A percentile compares a stretch with the other conserved stretches of the same genome.
phyloP scores from a whole-genome alignment of 495 filamentous ascomycete genomes.

The Talaromyces thailandensis region DNA sequence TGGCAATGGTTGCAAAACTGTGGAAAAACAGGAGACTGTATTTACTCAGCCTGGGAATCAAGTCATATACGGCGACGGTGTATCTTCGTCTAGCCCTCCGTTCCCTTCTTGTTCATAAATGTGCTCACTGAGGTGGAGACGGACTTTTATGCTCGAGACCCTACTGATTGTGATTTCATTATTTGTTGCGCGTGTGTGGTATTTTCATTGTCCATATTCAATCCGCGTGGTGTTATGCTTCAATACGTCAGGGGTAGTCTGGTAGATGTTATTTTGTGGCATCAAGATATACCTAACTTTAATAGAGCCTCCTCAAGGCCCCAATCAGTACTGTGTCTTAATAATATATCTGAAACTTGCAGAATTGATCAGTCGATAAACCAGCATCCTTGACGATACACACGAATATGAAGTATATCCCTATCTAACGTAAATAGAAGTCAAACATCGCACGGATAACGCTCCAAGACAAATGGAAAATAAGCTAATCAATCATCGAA shows the following conservation, averaged over 20 bases:
- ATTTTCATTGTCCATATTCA: not conserved
- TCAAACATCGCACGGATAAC: not conserved
- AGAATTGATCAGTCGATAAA: not conserved
- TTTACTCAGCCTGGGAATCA: constrained; percentile 10
- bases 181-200: not conserved
- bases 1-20: constrained; percentile 23
- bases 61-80: not conserved
- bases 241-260: not conserved
- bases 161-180: not conserved
- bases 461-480: not conserved
- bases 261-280: not conserved
- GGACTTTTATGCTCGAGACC: not conserved
- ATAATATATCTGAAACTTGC: not conserved
- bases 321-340: not conserved
- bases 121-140: not conserved
- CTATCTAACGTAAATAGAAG: not conserved
- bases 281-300: not conserved
- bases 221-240: not conserved
- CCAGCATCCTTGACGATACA: not conserved
- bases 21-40: constrained; percentile 17
- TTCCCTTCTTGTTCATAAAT: constrained; percentile 1
- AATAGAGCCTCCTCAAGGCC: not conserved
- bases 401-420: not conserved
- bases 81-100: not conserved
- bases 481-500: not conserved